These are phyloP conservation scores for Phytophthora rubi DNA, from an alignment of 352 stramenopile genomes.

Conservation along the genomic window DNA sequence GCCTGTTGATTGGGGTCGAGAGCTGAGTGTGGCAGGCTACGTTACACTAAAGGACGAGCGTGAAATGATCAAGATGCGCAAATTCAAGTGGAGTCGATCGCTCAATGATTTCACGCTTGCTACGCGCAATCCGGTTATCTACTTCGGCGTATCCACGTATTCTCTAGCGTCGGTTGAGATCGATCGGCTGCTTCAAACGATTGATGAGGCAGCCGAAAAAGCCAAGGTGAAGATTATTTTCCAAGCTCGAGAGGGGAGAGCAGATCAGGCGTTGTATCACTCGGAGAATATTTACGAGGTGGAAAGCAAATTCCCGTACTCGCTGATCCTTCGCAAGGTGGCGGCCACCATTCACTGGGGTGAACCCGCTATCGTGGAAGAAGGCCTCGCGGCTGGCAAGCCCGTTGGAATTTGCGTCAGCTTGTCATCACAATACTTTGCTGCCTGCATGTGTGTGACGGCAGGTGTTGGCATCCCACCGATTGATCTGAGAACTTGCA, in stretches of 20 bases:
- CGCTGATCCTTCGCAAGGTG: slow-evolving; percentile 85
- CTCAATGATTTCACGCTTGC: slow-evolving; percentile 43
- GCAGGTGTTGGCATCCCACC: slow-evolving; percentile 77
- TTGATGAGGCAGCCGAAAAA: slow-evolving; percentile 43
- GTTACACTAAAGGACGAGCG: slow-evolving; percentile 41
- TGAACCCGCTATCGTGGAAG: slow-evolving; percentile 79
- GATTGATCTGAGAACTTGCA: slow-evolving; percentile 69
- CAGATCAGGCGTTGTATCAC: slow-evolving; percentile 21
- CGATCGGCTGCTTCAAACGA: slow-evolving; percentile 36
- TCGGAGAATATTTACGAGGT: slow-evolving; percentile 48
- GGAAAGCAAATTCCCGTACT: slow-evolving; percentile 55
- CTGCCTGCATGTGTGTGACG: slow-evolving; percentile 73
- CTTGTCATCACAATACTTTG: slow-evolving; percentile 91
- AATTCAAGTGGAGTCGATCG: slow-evolving; percentile 38
- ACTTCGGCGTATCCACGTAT: slow-evolving; percentile 47
- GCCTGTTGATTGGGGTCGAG: slow-evolving; percentile 49
- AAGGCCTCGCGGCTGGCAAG: slow-evolving; percentile 79
- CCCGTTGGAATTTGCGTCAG: slow-evolving; percentile 91
- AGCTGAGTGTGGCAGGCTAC: slow-evolving; percentile 50
- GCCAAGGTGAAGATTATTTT: slow-evolving; percentile 61
- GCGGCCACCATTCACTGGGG: slow-evolving; percentile 80
- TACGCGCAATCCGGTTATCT: slow-evolving; percentile 41
- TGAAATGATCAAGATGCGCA: slow-evolving; percentile 36
- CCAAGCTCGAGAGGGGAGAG: slow-evolving; percentile 42
- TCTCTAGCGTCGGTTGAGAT: slow-evolving; percentile 36